Evolutionary conservation across 2,329 filamentous ascomycete genomes (phyloP).

Genomic region (Cryphonectria nitschkei): DNA sequence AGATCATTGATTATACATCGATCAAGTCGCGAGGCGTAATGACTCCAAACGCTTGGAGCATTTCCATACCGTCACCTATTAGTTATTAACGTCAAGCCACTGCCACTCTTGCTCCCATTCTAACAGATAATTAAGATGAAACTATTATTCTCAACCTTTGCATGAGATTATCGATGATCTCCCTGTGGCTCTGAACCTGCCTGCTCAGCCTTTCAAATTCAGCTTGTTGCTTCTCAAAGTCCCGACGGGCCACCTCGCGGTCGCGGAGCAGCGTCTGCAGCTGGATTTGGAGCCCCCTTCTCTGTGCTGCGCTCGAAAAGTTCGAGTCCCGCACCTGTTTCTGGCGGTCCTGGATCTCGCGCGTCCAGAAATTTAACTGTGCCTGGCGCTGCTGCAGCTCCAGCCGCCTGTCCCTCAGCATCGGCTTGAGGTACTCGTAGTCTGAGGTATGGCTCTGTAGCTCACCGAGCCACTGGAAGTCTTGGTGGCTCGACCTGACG

Average conservation of each 20-base stretch:
- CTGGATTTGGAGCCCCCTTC: constrained; percentile 7
- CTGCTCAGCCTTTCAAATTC: constrained; percentile 8
- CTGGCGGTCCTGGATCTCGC: constrained; percentile 11
- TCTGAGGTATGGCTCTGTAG: constrained; percentile 9
- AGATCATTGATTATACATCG: neutral
- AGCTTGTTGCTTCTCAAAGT: neutral
- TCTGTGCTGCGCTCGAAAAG: neutral
- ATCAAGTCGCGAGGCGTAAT: neutral
- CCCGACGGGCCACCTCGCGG: neutral
- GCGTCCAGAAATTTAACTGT: constrained; percentile 10
- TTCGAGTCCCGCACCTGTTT: constrained; percentile 3
- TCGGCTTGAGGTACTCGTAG: constrained; percentile 11
- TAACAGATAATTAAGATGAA: neutral
- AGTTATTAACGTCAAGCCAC: neutral
- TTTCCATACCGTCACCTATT: neutral
- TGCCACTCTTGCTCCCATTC: neutral
- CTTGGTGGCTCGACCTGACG: neutral
- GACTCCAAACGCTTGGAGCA: too few species aligned
- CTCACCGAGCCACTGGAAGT: constrained; percentile 11
- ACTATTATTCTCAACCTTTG: constrained; percentile 8
- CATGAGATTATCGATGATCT: constrained; percentile 9
- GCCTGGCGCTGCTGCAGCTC: constrained; percentile 12
- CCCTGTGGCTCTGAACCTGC: constrained; percentile 10
- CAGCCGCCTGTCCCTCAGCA: constrained; percentile 2
- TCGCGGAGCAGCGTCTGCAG: constrained; percentile 8